A percentile compares a stretch with the other conserved stretches of the same genome.
These are phyloP conservation scores for Peniophora sp. DNA, from an alignment of 1,284 basidiomycete genomes.

Conservation along the genomic window DNA sequence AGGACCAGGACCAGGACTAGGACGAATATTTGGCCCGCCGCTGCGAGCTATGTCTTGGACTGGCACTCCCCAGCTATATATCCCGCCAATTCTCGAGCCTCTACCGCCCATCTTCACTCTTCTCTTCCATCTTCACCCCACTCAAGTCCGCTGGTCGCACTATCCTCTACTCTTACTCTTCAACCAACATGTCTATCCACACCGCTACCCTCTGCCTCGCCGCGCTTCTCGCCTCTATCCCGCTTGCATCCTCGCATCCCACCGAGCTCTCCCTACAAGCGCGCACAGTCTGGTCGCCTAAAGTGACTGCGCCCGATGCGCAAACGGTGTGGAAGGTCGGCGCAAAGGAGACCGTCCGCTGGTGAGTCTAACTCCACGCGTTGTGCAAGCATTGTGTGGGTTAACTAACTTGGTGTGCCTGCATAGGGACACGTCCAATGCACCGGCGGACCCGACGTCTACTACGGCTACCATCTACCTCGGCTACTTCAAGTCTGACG, in stretches of 20 bases:
- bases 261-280: not conserved
- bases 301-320: slow-evolving; percentile 2
- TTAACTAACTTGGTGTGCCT: not conserved
- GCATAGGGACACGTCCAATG: slow-evolving; percentile 23
- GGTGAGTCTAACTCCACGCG: not conserved
- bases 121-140: no score
- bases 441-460: slow-evolving; percentile 22
- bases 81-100: no score
- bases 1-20: no score
- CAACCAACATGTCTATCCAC: no score
- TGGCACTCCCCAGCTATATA: no score
- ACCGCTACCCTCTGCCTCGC: not conserved
- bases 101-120: no score
- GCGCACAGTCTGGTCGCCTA: slow-evolving; percentile 5
- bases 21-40: no score
- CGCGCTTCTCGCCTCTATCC: no score
- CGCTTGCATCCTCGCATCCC: not conserved
- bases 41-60: no score
- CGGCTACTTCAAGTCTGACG: slow-evolving; percentile 19
- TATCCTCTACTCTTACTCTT: no score
- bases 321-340: slow-evolving; percentile 5
- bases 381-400: no score
- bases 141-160: no score
- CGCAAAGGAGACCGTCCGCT: slow-evolving; percentile 2
- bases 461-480: slow-evolving; percentile 25